Conservation (phyloP, 805 yeast genomes). For the Schwanniomyces occidentalis region DNA sequence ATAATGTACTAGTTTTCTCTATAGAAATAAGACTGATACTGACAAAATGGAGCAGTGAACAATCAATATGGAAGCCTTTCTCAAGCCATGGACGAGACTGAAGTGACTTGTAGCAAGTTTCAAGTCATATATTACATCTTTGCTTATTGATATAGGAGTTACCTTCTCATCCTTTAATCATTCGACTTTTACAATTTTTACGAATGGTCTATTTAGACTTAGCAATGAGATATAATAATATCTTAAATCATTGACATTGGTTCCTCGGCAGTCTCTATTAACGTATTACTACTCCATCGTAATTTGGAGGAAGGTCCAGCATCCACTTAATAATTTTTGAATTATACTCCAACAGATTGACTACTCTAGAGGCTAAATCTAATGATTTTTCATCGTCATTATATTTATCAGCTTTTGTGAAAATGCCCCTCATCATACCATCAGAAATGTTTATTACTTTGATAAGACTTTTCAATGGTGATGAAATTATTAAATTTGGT, state of each 20-base stretch:
- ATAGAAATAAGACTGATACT: slow-evolving; percentile 1
- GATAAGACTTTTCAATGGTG: slow-evolving; percentile 1
- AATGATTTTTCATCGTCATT: neutral
- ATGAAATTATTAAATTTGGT: neutral
- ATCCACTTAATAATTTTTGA: neutral
- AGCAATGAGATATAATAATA: slow-evolving; percentile 1
- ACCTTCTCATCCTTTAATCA: neutral
- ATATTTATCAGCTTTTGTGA: neutral
- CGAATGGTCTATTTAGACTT: slow-evolving; percentile 2
- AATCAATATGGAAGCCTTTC: slow-evolving; percentile 2
- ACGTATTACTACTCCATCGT: neutral
- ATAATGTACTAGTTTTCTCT: slow-evolving; percentile 1
- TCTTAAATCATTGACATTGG: slow-evolving; percentile 1
- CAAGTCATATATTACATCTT: neutral
- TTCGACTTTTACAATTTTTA: neutral
- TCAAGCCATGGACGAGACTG: neutral
- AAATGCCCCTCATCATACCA: neutral
- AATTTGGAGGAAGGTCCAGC: neutral
- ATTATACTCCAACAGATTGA: neutral
- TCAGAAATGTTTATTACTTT: slow-evolving; percentile 1
- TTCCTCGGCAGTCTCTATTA: slow-evolving; percentile 1
- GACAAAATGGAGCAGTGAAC: slow-evolving; percentile 2
- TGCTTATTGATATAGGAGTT: neutral
- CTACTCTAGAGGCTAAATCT: slow-evolving; percentile 1
- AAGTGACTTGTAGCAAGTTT: neutral